Evolutionary conservation across 148 eudicot species (phyloP).

Genomic region (Spergularia bocconei): DNA sequence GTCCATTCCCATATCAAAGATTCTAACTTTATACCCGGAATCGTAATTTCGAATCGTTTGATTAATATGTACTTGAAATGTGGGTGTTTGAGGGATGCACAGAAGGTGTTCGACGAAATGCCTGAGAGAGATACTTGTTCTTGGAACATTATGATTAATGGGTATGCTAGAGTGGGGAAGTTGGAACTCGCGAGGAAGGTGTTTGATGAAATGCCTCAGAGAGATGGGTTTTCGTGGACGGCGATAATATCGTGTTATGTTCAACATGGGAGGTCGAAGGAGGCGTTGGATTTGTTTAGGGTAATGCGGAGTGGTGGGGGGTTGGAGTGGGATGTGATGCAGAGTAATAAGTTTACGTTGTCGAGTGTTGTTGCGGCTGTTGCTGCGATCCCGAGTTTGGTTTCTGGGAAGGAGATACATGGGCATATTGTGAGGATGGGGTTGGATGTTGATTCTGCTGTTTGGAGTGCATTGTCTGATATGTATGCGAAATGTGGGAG

Average conservation of each 20-base stretch:
- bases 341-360: constrained; percentile 39
- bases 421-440: constrained; percentile 51
- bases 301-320: constrained; percentile 36
- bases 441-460: constrained; percentile 49
- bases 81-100: constrained; percentile 49
- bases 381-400: constrained; percentile 37
- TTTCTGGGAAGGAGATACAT: constrained; percentile 55
- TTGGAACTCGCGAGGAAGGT: constrained; percentile 30
- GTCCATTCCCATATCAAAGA: constrained; percentile 43
- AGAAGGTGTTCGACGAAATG: constrained; percentile 51
- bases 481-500: constrained; percentile 64
- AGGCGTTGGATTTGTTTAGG: constrained; percentile 52
- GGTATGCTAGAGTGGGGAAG: constrained; percentile 38
- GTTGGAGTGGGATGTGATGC: constrained; percentile 20
- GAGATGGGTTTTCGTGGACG: constrained; percentile 61
- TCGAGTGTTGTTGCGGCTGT: constrained; percentile 57
- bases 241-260: constrained; percentile 63
- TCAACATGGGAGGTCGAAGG: constrained; percentile 34
- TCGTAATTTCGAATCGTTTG: constrained; percentile 40
- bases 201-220: constrained; percentile 52
- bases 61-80: constrained; percentile 45
- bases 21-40: constrained; percentile 39
- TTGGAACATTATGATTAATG: constrained; percentile 54
- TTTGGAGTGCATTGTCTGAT: constrained; percentile 61
- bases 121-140: constrained; percentile 42